Conservation (phyloP, 169 alveolate genomes). For the Plasmodium berghei region DNA sequence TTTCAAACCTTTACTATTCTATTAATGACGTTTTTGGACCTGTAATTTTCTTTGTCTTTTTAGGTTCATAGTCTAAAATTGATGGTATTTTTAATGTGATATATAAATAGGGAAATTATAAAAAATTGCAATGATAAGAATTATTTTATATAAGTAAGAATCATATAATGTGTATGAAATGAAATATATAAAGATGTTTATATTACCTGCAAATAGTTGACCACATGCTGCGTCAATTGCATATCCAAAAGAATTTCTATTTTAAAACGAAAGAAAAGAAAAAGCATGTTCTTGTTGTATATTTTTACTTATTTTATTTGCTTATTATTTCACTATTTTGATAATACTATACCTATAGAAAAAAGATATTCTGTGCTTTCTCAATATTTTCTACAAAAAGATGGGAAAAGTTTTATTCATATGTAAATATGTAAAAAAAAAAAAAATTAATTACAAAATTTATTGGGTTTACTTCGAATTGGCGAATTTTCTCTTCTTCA, state of each 20-base stretch:
- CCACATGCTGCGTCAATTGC: conserved; percentile 91
- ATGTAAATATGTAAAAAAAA: not conserved
- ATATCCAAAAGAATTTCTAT: conserved; percentile 87
- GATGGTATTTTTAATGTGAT: not conserved
- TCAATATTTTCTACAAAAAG: conserved; percentile 52
- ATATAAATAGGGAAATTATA: not conserved
- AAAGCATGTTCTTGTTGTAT: conserved; percentile 58
- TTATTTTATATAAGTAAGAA: not conserved
- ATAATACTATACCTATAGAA: conserved; percentile 52
- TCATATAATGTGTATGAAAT: not conserved
- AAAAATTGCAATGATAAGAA: not conserved
- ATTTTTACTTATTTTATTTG: conserved; percentile 11
- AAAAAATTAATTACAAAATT: not conserved
- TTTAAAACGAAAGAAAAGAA: not conserved
- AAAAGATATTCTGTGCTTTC: conserved; percentile 57
- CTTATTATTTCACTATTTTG: not conserved
- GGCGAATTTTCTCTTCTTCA: conserved; percentile 61
- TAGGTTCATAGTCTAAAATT: conserved; percentile 61
- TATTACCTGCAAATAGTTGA: conserved; percentile 85
- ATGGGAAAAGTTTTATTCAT: not conserved
- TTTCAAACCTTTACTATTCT: conserved; percentile 3
- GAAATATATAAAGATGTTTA: not conserved
- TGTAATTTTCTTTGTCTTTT: conserved; percentile 37
- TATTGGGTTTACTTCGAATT: conserved; percentile 37
- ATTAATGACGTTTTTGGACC: conserved; percentile 15